phyloP scores from a whole-genome alignment of 2,329 filamentous ascomycete species.

The Capronia americana region DNA sequence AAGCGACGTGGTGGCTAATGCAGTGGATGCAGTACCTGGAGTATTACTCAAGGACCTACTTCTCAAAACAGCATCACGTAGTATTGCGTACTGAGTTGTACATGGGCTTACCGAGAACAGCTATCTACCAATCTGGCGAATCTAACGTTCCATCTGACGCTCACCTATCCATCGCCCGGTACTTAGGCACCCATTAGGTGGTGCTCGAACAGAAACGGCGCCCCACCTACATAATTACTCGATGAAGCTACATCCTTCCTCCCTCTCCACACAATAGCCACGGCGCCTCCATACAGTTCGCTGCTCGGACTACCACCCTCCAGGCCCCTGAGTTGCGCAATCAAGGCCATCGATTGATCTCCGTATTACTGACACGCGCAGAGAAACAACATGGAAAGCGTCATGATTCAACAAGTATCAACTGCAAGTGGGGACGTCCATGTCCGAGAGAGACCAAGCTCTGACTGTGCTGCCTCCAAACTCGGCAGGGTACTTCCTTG shows the following conservation, averaged over 20 bases:
- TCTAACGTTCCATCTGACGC: neutral
- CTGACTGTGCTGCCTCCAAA: neutral
- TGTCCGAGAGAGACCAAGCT: neutral
- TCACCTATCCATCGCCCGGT: neutral
- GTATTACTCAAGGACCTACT: neutral
- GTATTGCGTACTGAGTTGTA: neutral
- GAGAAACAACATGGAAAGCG: neutral
- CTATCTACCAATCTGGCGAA: neutral
- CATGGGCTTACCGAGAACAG: neutral
- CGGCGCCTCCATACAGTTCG: neutral
- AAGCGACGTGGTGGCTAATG: no score
- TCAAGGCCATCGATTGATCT: neutral
- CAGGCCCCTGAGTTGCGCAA: neutral
- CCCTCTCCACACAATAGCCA: neutral
- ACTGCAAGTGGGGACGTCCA: neutral
- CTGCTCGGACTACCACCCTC: neutral
- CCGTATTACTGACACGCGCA: neutral
- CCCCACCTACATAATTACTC: neutral
- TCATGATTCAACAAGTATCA: neutral
- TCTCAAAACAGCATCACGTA: neutral
- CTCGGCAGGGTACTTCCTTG: neutral
- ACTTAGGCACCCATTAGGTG: no score
- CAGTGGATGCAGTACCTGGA: no score
- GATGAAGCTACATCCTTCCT: neutral
- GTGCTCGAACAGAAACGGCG: neutral